A percentile compares a stretch with the other conserved stretches of the same genome.
These are phyloP conservation scores for Aegilops umbellulata DNA, from an alignment of 176 grass and related monocot genomes.

Conservation along the genomic window DNA sequence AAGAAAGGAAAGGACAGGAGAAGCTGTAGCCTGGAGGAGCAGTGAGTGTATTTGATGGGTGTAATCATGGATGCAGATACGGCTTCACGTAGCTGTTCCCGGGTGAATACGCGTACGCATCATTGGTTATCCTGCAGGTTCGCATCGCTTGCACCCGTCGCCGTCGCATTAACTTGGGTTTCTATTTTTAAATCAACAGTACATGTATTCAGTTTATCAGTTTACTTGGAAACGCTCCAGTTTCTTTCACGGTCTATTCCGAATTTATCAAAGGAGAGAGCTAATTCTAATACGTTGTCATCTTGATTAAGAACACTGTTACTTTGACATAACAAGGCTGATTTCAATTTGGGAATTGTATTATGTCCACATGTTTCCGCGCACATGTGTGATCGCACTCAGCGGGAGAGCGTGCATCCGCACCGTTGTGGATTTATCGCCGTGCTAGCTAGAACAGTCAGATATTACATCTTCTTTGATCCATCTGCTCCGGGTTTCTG, in stretches of 20 bases:
- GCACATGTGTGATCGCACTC: background rate
- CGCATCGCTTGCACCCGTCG: background rate
- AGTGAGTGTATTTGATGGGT: background rate
- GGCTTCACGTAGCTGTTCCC: slow-evolving; percentile 31
- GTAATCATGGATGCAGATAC: slow-evolving; percentile 13
- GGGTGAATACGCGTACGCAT: background rate
- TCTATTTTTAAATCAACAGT: too few relatives aligned
- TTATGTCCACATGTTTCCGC: background rate
- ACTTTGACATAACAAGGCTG: too few relatives aligned
- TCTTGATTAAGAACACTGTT: background rate
- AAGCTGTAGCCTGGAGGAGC: background rate
- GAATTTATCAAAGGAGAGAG: background rate
- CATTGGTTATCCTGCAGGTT: background rate
- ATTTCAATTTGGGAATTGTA: background rate
- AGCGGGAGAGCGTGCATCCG: too few relatives aligned
- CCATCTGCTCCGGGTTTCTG: background rate
- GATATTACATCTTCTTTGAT: too few relatives aligned
- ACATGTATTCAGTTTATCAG: too few relatives aligned
- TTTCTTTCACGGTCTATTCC: too few relatives aligned
- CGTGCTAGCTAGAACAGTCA: background rate
- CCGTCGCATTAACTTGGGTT: too few relatives aligned
- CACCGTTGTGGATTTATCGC: background rate
- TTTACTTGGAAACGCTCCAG: too few relatives aligned
- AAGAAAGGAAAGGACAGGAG: background rate
- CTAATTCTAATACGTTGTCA: background rate